Evolutionary conservation across 2,329 filamentous ascomycete genomes (phyloP).

Genomic region (Penicillium sp.): DNA sequence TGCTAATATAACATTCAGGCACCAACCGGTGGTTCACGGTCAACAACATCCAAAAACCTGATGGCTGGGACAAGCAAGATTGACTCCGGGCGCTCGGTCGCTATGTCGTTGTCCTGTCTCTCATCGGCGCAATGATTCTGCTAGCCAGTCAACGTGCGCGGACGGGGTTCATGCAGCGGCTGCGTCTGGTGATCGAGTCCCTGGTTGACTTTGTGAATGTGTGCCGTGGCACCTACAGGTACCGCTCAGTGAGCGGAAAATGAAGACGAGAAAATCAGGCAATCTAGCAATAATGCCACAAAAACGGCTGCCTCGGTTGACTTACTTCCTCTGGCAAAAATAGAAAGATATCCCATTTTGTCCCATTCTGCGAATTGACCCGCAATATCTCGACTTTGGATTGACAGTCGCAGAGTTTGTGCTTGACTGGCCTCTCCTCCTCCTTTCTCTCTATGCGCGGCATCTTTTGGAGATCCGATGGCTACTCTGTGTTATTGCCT

Average conservation of each 20-base stretch:
- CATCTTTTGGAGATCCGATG: conserved; percentile 5
- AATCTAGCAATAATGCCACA: not conserved
- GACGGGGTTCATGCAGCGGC: conserved; percentile 18
- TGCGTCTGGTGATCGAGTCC: conserved; percentile 7
- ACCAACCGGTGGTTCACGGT: conserved; percentile 84
- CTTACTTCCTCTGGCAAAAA: not conserved
- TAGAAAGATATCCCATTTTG: not conserved
- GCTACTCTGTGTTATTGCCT: conserved; percentile 22
- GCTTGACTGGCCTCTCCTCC: not conserved
- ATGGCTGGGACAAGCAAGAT: conserved; percentile 76
- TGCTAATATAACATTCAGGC: conserved; percentile 53
- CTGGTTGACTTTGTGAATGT: conserved; percentile 11
- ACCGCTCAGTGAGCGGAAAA: conserved; percentile 12
- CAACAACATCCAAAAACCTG: conserved; percentile 78
- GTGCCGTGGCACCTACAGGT: conserved; percentile 8
- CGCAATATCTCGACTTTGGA: too few relatives aligned
- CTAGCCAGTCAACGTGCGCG: conserved; percentile 26
- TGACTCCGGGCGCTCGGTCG: conserved; percentile 36
- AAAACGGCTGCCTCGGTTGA: not conserved
- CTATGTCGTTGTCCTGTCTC: conserved; percentile 22
- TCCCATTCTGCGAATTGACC: not conserved
- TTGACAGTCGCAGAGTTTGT: not conserved
- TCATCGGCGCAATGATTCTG: conserved; percentile 22
- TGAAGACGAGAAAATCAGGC: not conserved
- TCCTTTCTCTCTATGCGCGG: not conserved